Evolutionary conservation across 192 early-diverging fungal genomes (phyloP), one percentile per base, ranked within the genome.

Genomic region (Tieghemiomyces parasiticus): DNA sequence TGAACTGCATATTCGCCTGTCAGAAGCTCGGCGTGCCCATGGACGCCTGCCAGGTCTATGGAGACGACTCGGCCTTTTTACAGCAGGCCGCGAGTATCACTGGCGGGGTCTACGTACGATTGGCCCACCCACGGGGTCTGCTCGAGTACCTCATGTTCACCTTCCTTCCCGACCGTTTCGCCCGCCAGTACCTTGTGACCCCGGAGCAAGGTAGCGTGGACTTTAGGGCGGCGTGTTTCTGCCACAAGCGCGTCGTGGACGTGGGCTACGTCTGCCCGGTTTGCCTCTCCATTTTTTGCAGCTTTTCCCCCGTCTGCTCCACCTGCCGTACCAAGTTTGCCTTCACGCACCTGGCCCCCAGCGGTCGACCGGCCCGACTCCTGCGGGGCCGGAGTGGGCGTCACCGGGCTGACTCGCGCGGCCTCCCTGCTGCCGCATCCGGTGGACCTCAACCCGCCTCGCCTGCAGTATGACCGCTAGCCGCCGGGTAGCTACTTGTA

Each of bases 1-100:
- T 99, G 96, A 99, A 99, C 68, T 85, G 81, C 60, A 95, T 99
- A 35, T 99, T 99, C 73, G 86, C 93, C 0, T 95, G 93, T 1
- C 92, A 99, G 70, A 92, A 90, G 60, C 76, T 70, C 91, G 76
- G 77, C 22, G 89, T 94, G 10, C 82, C 81, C 0, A 83, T 99
- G 24, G 96, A 99, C 67, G 85, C 92, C 1, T 95, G 91, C 70
- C 89, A 88, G 58, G 69, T 94, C 12, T 74, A 69, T 61, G 86
- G 82, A 13, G 74, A 74, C 8, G 84, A 90, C 45, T 87, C 88
- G 13, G 85, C 90, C 2, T 95, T 97, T 68, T 65, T 99, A 28
- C 88, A 91, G 56, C 96, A 99, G 67, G 95, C 94, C 3, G 76
- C 91, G 0, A 80, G 87, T 33, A 84, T 96, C 25, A 95, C 93